Evolutionary conservation across 805 yeast genomes (phyloP), one percentile per base, ranked within the genome.

Genomic region (Metschnikowia shivogae): DNA sequence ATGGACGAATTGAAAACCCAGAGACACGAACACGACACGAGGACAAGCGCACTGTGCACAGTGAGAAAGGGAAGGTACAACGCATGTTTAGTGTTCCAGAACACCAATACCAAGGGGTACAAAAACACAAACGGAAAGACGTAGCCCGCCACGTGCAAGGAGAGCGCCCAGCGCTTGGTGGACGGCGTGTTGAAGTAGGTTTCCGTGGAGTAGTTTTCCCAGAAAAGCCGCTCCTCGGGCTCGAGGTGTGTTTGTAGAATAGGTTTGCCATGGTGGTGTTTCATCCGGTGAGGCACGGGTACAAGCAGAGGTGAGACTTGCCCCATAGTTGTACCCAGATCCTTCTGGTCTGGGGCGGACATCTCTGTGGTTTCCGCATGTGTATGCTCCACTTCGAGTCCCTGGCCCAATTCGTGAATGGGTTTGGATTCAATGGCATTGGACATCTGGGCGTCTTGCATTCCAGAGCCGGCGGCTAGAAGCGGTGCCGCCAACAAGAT

Each of bases 181-280:
- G 75, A 54, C 0, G 73, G 74, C 10, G 77, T 58, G 6, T 78
- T 81, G 65, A 87, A 81, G 61, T 75, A 89, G 3, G 88, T 82
- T 1, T 92, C 84, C 11, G 95, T 80, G 58, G 86, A 81, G 64
- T 89, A 90, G 22, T 64, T 60, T 39, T 80, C 81, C 97, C 97
- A 90, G 63, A 76, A 90, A 24, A 73, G 60, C 44, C 80, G 68
- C 62, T 89, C 96, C 36, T 81, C 85, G 0, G 90, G 84, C 13
- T 81, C 73, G 39, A 90, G 72, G 14, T 78, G 58, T 1, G 86
- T 84, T 24, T 80, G 68, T 37, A 89, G 70, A 35, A 90, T 86
- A 1, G 95, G 90, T 52, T 78, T 57, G 0, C 95, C 95, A 58
- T 88, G 96, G 39, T 64, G 60, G 57, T 80, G 71, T 12, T 60